Percentiles rank a stretch among this genome's conserved stretches.
phyloP scores from a whole-genome alignment of 2,329 filamentous ascomycete species.

The Fusarium sp. region DNA sequence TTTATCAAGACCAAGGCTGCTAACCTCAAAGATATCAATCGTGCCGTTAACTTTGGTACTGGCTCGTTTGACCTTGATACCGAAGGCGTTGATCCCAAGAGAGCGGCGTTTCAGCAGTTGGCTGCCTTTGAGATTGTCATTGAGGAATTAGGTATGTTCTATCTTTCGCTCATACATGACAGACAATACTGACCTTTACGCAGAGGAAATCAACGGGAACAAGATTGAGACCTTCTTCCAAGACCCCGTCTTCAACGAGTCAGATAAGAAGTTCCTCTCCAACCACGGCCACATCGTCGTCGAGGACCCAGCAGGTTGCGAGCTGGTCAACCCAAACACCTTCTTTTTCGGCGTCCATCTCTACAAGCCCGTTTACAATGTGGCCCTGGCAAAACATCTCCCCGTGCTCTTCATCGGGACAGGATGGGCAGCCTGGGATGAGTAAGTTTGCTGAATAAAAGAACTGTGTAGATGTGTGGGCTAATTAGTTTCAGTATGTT shows the following conservation, averaged over 20 bases:
- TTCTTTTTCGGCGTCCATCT: constrained; percentile 75
- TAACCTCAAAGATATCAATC: constrained; percentile 23
- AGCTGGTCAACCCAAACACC: constrained; percentile 61
- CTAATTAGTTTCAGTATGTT: constrained; percentile 28
- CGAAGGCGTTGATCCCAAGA: constrained; percentile 61
- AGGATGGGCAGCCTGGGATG: constrained; percentile 64
- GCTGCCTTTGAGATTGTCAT: constrained; percentile 66
- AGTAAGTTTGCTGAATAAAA: constrained; percentile 52
- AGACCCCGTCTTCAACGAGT: constrained; percentile 65
- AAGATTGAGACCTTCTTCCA: constrained; percentile 65
- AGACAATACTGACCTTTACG: not conserved
- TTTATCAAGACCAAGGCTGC: constrained; percentile 50
- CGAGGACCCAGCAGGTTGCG: constrained; percentile 66
- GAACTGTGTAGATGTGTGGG: not conserved
- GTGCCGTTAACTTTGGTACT: constrained; percentile 67
- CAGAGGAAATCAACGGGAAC: constrained; percentile 35
- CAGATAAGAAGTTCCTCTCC: constrained; percentile 66
- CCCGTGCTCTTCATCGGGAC: constrained; percentile 73
- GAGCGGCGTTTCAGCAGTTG: constrained; percentile 65
- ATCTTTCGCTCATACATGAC: not conserved
- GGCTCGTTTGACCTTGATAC: constrained; percentile 66
- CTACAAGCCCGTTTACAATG: constrained; percentile 66
- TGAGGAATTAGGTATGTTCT: constrained; percentile 56
- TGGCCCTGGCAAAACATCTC: constrained; percentile 59
- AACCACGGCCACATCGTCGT: constrained; percentile 67